A percentile compares a stretch with the other conserved stretches of the same genome.
Evolutionary conservation across 805 yeast species (phyloP).

Genomic region (Nakazawaea sp.): DNA sequence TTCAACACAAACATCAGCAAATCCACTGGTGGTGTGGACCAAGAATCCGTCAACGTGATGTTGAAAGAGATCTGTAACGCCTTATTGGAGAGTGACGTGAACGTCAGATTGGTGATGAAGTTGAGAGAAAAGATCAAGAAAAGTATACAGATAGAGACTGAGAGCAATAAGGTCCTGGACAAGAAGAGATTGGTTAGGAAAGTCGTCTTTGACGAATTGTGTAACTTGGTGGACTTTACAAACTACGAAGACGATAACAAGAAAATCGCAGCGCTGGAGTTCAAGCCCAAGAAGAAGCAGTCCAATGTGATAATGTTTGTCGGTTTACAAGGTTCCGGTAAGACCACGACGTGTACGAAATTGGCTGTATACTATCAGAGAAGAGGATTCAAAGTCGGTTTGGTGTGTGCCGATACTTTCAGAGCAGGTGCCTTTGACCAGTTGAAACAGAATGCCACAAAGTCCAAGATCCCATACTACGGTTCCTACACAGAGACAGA

Average conservation of each 20-base stretch:
- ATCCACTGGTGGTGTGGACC: conserved; percentile 47
- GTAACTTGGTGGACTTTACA: conserved; percentile 72
- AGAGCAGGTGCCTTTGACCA: conserved; percentile 99
- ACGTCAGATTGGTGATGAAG: conserved; percentile 72
- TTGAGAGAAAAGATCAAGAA: conserved; percentile 66
- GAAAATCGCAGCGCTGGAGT: conserved; percentile 32
- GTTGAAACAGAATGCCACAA: conserved; percentile 93
- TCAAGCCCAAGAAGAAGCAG: conserved; percentile 81
- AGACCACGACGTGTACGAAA: conserved; percentile 95
- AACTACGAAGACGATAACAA: conserved; percentile 18
- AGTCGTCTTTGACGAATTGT: conserved; percentile 89
- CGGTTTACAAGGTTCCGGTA: conserved; percentile 98
- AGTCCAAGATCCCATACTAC: conserved; percentile 88
- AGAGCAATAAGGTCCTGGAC: conserved; percentile 50
- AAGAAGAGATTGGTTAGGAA: conserved; percentile 81
- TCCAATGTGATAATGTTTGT: conserved; percentile 90
- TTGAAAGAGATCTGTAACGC: conserved; percentile 89
- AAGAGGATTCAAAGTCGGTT: conserved; percentile 89
- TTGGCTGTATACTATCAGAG: conserved; percentile 91
- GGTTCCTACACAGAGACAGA: conserved; percentile 95
- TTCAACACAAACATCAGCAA: conserved; percentile 51
- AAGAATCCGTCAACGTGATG: conserved; percentile 56
- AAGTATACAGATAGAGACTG: conserved; percentile 43
- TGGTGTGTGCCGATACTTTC: conserved; percentile 98
- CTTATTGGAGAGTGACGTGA: conserved; percentile 88